A percentile compares a stretch with the other conserved stretches of the same genome.
Evolutionary conservation across 192 early-diverging fungal species (phyloP).

Genomic region (Jimgerdemannia flammicorona): DNA sequence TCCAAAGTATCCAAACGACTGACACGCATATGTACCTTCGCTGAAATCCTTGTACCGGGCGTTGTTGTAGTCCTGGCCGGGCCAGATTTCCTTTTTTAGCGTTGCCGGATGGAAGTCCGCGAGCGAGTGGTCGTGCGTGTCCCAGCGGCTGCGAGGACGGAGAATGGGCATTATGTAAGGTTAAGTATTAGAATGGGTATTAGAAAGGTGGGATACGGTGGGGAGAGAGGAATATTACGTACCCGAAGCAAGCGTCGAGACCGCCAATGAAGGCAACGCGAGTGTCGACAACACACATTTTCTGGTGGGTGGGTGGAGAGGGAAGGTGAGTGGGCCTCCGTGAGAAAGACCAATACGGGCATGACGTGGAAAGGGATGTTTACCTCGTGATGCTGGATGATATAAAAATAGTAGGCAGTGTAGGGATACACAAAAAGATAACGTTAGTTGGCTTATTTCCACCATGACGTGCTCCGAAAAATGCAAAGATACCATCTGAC

Average conservation of each 20-base stretch:
- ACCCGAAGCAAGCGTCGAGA: slow-evolving; percentile 82
- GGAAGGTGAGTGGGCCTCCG: neutral
- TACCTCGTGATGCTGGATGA: slow-evolving; percentile 5
- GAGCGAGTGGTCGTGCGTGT: slow-evolving; percentile 74
- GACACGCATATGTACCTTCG: slow-evolving; percentile 21
- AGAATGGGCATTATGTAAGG: neutral
- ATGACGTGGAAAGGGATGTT: neutral
- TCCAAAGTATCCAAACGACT: neutral
- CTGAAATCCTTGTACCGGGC: slow-evolving; percentile 74
- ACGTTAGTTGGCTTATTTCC: neutral
- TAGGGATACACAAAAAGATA: too few species aligned
- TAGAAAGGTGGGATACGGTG: neutral
- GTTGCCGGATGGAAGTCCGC: slow-evolving; percentile 59
- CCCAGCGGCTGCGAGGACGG: slow-evolving; percentile 33
- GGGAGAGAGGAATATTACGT: neutral
- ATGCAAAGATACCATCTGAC: neutral
- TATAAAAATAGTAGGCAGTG: neutral
- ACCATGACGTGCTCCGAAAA: neutral
- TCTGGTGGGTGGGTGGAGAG: neutral
- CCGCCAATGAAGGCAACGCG: slow-evolving; percentile 84
- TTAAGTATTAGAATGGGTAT: too few species aligned
- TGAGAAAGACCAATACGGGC: neutral
- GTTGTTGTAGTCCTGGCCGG: slow-evolving; percentile 82
- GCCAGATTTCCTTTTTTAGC: slow-evolving; percentile 39
- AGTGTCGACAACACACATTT: slow-evolving; percentile 45